Evolutionary conservation across 257 asterid species (phyloP).

Genomic region (Lithospermum erythrorhizon): DNA sequence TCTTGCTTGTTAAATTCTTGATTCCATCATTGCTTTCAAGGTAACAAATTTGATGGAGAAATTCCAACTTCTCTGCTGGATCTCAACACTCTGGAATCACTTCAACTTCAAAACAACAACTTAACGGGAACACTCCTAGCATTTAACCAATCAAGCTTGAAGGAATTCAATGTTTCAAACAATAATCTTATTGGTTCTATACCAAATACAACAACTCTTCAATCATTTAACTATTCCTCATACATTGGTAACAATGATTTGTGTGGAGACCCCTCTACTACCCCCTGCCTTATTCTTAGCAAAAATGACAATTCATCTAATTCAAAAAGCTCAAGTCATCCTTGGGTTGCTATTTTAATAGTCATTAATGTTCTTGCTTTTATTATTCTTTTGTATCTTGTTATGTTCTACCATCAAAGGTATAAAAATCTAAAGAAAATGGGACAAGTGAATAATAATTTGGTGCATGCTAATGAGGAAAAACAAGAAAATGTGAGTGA

Average conservation of each 20-base stretch:
- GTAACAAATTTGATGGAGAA: constrained; percentile 30
- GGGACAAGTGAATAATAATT: constrained; percentile 12
- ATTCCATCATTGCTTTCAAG: background rate
- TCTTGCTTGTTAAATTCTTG: background rate
- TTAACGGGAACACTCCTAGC: constrained; percentile 40
- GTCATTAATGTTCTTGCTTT: constrained; percentile 18
- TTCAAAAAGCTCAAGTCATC: constrained; percentile 2
- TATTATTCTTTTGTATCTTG: constrained; percentile 29
- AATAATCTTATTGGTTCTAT: constrained; percentile 47
- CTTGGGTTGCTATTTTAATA: constrained; percentile 8
- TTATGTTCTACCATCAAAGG: constrained; percentile 41
- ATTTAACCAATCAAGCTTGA: constrained; percentile 37
- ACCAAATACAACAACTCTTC: constrained; percentile 39
- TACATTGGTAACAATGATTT: constrained; percentile 25
- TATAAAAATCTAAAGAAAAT: constrained; percentile 33
- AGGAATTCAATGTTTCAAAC: constrained; percentile 40
- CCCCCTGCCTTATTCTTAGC: constrained; percentile 9
- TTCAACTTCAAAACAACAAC: constrained; percentile 45
- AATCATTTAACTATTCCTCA: constrained; percentile 22
- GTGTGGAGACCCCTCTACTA: constrained; percentile 21
- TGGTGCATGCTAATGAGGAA: constrained; percentile 16
- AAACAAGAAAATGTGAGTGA: constrained; percentile 1
- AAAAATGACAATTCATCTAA: background rate
- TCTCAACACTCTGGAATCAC: constrained; percentile 33
- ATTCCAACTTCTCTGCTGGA: constrained; percentile 35